Conservation (phyloP, 2,329 filamentous ascomycete genomes). For the Phoma herbarum region DNA sequence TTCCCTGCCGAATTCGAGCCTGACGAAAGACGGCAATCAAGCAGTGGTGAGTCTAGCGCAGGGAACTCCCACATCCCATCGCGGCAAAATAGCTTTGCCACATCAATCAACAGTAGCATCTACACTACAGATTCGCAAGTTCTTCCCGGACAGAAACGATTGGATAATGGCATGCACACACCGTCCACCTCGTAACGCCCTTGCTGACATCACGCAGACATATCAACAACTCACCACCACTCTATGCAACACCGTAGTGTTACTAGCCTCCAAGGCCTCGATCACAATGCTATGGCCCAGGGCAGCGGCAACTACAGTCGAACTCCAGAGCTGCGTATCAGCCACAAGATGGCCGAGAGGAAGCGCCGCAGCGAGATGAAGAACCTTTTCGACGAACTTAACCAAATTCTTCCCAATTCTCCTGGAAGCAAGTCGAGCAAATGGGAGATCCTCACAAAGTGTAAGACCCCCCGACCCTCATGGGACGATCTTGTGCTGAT, state of each 20-base stretch:
- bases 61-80: conserved; percentile 67
- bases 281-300: conserved; percentile 61
- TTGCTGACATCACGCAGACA: conserved; percentile 48
- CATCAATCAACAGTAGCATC: conserved; percentile 81
- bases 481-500: conserved; percentile 18
- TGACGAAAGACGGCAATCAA: conserved; percentile 58
- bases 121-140: conserved; percentile 78
- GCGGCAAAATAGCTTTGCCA: conserved; percentile 77
- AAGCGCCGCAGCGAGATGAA: conserved; percentile 91
- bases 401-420: conserved; percentile 80
- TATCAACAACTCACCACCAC: conserved; percentile 72
- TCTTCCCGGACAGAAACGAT: conserved; percentile 74
- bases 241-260: conserved; percentile 78
- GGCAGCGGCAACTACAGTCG: conserved; percentile 80
- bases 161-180: conserved; percentile 67
- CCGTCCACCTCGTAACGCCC: conserved; percentile 9
- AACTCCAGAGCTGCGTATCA: conserved; percentile 81
- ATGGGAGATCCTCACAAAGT: conserved; percentile 88
- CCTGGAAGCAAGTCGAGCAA: conserved; percentile 86
- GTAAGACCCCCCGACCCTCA: conserved; percentile 59
- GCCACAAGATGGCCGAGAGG: conserved; percentile 84
- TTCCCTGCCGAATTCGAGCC: conserved; percentile 77
- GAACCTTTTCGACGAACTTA: conserved; percentile 81
- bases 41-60: conserved; percentile 59
- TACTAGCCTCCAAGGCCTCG: conserved; percentile 69